Percentiles rank a stretch among this genome's conserved stretches.
phyloP scores from a whole-genome alignment of 2,329 filamentous ascomycete species.

The Mariannaea sp. region DNA sequence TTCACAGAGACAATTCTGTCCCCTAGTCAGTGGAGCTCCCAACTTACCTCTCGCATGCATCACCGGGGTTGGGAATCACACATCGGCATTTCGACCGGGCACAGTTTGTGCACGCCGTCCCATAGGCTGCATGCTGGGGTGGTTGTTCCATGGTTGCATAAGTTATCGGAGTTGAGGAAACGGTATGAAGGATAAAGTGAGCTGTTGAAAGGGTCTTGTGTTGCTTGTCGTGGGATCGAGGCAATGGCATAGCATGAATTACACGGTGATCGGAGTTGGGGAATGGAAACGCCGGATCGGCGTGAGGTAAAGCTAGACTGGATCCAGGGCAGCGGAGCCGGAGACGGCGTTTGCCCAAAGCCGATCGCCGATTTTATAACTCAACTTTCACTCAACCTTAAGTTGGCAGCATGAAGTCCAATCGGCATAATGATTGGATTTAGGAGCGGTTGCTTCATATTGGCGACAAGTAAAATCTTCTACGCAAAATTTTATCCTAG shows the following conservation, averaged over 20 bases:
- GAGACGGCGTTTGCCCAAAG: neutral
- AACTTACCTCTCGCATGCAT: conserved; percentile 4
- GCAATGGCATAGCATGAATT: too few relatives aligned
- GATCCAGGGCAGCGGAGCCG: neutral
- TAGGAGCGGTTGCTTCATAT: neutral
- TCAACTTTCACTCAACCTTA: too few relatives aligned
- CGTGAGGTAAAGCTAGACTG: neutral
- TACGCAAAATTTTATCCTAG: too few relatives aligned
- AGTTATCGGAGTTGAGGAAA: neutral
- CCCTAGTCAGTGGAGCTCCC: neutral
- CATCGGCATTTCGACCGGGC: conserved; percentile 5
- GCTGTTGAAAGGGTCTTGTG: neutral
- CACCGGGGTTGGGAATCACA: neutral
- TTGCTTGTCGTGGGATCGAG: neutral
- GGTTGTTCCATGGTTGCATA: conserved; percentile 1
- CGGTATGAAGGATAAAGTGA: neutral
- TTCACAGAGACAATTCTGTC: too few relatives aligned
- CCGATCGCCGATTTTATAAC: neutral
- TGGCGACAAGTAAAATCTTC: too few relatives aligned
- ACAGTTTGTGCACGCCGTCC: conserved; percentile 1
- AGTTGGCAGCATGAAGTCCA: too few relatives aligned
- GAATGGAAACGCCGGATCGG: neutral
- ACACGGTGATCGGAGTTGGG: neutral
- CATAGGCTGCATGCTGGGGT: neutral
- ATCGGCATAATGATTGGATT: too few relatives aligned